These are phyloP conservation scores for Puccinia polysora DNA, from an alignment of 1,284 basidiomycete genomes.

Conservation along the genomic window DNA sequence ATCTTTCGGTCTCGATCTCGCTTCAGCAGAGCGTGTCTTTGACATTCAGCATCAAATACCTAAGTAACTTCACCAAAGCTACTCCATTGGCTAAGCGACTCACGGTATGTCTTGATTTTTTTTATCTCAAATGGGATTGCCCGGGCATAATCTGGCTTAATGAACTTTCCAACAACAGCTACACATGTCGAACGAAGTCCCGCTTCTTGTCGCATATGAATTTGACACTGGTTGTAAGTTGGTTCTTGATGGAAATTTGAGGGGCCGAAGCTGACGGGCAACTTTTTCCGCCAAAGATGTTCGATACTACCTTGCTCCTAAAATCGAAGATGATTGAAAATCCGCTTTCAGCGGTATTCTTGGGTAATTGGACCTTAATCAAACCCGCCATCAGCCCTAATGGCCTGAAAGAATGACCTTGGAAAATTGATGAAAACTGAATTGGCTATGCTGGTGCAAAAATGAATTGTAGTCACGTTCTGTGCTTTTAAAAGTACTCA, in stretches of 20 bases:
- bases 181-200: slow-evolving; percentile 86
- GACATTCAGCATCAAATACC: slow-evolving; percentile 95
- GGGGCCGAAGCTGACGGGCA: not conserved
- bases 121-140: slow-evolving; percentile 46
- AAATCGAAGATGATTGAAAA: slow-evolving; percentile 68
- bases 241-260: slow-evolving; percentile 8
- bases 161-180: slow-evolving; percentile 54
- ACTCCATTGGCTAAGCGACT: slow-evolving; percentile 69
- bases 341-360: too few species aligned
- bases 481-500: too few species aligned
- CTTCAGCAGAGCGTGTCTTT: slow-evolving; percentile 72
- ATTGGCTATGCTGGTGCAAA: too few species aligned
- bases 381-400: too few species aligned
- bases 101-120: slow-evolving; percentile 53
- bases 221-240: slow-evolving; percentile 66
- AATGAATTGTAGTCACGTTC: too few species aligned
- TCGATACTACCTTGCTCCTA: slow-evolving; percentile 80
- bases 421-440: too few species aligned
- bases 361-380: too few species aligned
- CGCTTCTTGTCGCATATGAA: slow-evolving; percentile 77
- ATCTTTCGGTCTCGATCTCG: slow-evolving; percentile 51
- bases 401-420: too few species aligned
- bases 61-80: slow-evolving; percentile 94
- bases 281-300: slow-evolving; percentile 55
- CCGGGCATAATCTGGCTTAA: not conserved